Evolutionary conservation across 2,329 filamentous ascomycete genomes (phyloP), one percentile per base, ranked within the genome.

Genomic region (Venturia effusa): DNA sequence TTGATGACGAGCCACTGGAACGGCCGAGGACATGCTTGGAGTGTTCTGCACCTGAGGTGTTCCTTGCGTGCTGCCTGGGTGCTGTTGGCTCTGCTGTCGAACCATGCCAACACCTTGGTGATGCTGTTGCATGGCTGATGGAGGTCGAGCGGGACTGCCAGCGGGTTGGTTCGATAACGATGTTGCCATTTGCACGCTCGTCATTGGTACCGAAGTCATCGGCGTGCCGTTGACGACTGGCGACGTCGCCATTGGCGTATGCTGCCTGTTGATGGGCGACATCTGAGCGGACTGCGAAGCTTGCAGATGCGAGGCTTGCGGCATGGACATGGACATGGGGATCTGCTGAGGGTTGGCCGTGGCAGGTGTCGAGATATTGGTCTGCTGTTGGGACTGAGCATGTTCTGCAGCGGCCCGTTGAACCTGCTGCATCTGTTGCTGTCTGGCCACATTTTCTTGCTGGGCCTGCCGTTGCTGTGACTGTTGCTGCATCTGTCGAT

Each of bases 111-210:
- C 67, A 51, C 27, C 48, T 32, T 45, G 39, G 13, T 69, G 68
- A 61, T 74, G 70, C 59, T 71, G 71, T 67, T 74, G 85, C 3
- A 85, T 84, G 5, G 86, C 85, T 19, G 87, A 89, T 0, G 86
- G 77, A 19, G 88, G 86, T 55, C 87, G 80, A 22, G 85, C 79
- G 32, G 88, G 88, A 69, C 87, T 90, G 24, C 74, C 75, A 61
- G 80, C 84, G 24, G 85, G 86, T 80, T 89, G 86, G 68, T 81
- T 87, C 1, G 87, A 88, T 60, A 82, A 84, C 34, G 84, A 85
- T 41, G 81, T 80, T 66, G 87, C 32, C 65, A 66, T 66, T 34
- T 65, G 40, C 1, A 61, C 61, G 40, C 65, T 64, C 6, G 65
- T 84, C 85, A 88, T 88, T 0, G 70, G 69, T 8, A 67, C 68